Conservation (phyloP, 768 basidiomycete species). For the Tricholoma saponaceum region DNA sequence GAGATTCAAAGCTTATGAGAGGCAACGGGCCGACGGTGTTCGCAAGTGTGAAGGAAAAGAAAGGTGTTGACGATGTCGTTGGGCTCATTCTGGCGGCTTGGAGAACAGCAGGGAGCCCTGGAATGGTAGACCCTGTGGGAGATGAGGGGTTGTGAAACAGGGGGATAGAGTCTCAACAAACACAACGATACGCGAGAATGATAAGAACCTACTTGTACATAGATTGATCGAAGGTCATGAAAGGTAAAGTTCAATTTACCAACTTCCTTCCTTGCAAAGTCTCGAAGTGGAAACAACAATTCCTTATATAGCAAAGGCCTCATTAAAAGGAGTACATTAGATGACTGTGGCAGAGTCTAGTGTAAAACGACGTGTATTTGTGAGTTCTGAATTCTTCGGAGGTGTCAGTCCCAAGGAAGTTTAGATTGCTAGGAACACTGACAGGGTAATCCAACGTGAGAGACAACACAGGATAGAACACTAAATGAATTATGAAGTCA, state of each 20-base stretch:
- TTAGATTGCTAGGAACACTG: not conserved
- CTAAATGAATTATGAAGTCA: not conserved
- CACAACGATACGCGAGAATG: not conserved
- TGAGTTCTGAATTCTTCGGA: not conserved
- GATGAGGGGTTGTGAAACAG: conserved; percentile 18
- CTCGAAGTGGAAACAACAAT: not conserved
- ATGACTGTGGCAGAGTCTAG: not conserved
- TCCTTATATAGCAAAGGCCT: not conserved
- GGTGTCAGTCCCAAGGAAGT: not conserved
- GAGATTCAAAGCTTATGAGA: conserved; percentile 91
- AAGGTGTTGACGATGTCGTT: conserved; percentile 78
- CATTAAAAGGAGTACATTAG: too few relatives aligned
- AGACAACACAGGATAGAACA: too few relatives aligned
- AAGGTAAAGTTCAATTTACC: not conserved
- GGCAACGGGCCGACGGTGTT: conserved; percentile 94
- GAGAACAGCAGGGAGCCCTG: conserved; percentile 76
- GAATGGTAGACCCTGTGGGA: conserved; percentile 47
- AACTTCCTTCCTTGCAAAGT: not conserved
- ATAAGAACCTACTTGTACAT: not conserved
- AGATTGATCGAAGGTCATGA: not conserved
- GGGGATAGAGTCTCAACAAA: not conserved
- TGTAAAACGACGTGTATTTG: not conserved
- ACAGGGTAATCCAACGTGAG: too few relatives aligned
- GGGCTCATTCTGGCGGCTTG: conserved; percentile 86
- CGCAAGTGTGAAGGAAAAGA: conserved; percentile 72